Percentiles rank a stretch among this genome's conserved stretches.
Conservation (phyloP, 1,284 basidiomycete species). For the Acaromyces ingoldii region DNA sequence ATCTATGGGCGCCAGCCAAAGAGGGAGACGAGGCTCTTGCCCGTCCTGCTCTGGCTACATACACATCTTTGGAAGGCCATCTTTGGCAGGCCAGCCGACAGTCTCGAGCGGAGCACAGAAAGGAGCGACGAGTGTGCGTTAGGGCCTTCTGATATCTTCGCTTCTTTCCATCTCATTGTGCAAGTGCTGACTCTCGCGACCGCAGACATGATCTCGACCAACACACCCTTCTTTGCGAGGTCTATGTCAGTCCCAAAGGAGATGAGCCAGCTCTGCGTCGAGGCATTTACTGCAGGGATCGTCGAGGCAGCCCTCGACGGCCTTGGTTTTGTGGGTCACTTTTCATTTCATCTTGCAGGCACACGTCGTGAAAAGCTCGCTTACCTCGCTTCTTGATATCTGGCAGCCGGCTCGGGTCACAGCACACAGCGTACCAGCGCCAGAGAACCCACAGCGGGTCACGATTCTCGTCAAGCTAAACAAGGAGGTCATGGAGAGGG, state of each 20-base stretch:
- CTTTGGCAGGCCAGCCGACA: slow-evolving; percentile 88
- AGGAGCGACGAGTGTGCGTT: slow-evolving; percentile 86
- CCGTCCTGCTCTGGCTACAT: slow-evolving; percentile 46
- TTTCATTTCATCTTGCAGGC: background rate
- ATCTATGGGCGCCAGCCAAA: slow-evolving; percentile 32
- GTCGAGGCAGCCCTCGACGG: slow-evolving; percentile 96
- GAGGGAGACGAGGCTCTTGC: slow-evolving; percentile 41
- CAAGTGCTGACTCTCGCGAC: background rate
- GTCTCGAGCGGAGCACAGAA: slow-evolving; percentile 89
- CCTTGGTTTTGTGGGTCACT: slow-evolving; percentile 77
- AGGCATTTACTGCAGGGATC: slow-evolving; percentile 91
- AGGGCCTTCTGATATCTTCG: background rate
- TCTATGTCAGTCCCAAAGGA: slow-evolving; percentile 90
- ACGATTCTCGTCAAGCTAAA: slow-evolving; percentile 50
- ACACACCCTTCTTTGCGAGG: slow-evolving; percentile 84
- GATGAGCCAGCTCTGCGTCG: slow-evolving; percentile 87
- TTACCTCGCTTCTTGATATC: too few species aligned
- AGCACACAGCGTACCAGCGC: slow-evolving; percentile 82
- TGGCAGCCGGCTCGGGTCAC: slow-evolving; percentile 88
- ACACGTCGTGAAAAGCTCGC: slow-evolving; percentile 48
- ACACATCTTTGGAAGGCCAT: slow-evolving; percentile 83
- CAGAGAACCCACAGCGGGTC: slow-evolving; percentile 64
- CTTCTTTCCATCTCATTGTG: background rate
- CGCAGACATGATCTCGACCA: slow-evolving; percentile 95
- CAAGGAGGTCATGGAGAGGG: slow-evolving; percentile 41